Evolutionary conservation across 2,329 filamentous ascomycete genomes (phyloP).

Genomic region (Colletotrichum salicis): DNA sequence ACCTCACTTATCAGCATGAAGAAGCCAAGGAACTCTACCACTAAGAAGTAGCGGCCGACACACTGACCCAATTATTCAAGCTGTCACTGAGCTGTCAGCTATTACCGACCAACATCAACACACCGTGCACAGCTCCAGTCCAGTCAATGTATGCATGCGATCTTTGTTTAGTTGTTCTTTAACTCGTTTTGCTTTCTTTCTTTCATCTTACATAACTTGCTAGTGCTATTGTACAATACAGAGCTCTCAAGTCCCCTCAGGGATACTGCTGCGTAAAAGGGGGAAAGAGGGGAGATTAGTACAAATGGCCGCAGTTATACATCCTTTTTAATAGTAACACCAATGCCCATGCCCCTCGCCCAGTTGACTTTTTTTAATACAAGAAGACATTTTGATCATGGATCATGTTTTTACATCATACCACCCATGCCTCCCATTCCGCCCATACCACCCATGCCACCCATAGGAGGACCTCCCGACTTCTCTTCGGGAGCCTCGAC

Average conservation of each 20-base stretch:
- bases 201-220: slow-evolving; percentile 36
- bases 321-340: slow-evolving; percentile 56
- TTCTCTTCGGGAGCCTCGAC: slow-evolving; percentile 97
- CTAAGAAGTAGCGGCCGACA: not conserved
- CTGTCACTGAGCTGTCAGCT: not conserved
- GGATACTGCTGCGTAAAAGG: slow-evolving; percentile 32
- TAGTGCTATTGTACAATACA: slow-evolving; percentile 38
- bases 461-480: slow-evolving; percentile 65
- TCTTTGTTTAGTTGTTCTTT: slow-evolving; percentile 21
- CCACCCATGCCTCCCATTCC: slow-evolving; percentile 70
- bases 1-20: slow-evolving; percentile 5
- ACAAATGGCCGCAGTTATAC: slow-evolving; percentile 47
- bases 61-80: not conserved
- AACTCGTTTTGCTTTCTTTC: slow-evolving; percentile 19
- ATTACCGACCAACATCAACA: not conserved
- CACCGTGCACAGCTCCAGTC: slow-evolving; percentile 15
- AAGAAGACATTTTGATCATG: slow-evolving; percentile 36
- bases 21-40: slow-evolving; percentile 1
- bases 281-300: slow-evolving; percentile 35
- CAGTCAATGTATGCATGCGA: not conserved
- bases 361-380: slow-evolving; percentile 43
- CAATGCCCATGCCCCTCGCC: slow-evolving; percentile 59
- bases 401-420: slow-evolving; percentile 64
- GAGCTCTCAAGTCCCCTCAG: slow-evolving; percentile 33
- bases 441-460: slow-evolving; percentile 76